phyloP scores from a whole-genome alignment of 1,284 basidiomycete species.

The Schizopora paradoxa region DNA sequence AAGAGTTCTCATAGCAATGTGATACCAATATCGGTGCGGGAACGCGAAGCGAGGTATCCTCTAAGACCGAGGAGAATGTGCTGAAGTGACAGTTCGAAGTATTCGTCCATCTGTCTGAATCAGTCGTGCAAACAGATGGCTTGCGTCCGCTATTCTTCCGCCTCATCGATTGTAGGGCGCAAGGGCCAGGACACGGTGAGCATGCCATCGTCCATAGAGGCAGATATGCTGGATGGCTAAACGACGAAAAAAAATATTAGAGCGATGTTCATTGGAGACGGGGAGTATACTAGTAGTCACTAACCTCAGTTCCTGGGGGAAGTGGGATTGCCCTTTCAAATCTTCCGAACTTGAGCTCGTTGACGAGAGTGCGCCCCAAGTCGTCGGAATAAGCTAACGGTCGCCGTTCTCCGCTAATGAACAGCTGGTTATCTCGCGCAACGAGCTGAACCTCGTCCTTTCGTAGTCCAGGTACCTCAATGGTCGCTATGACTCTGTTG shows the following conservation, averaged over 20 bases:
- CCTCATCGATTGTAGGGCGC: no score
- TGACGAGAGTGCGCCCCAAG: slow-evolving; percentile 9
- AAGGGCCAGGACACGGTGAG: slow-evolving; percentile 14
- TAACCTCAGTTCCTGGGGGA: slow-evolving; percentile 12
- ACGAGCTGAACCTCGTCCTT: slow-evolving; percentile 11
- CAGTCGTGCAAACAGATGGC: no score
- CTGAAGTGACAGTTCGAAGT: no score
- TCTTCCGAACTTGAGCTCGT: slow-evolving; percentile 15
- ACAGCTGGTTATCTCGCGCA: slow-evolving; percentile 10
- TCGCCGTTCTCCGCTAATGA: slow-evolving; percentile 9
- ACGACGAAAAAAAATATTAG: background rate
- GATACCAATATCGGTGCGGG: no score
- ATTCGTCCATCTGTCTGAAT: no score
- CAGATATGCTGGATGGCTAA: slow-evolving; percentile 9
- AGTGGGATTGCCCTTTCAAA: slow-evolving; percentile 12
- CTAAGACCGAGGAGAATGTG: no score
- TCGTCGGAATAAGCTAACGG: slow-evolving; percentile 10
- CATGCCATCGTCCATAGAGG: slow-evolving; percentile 16
- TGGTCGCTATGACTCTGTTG: slow-evolving; percentile 6
- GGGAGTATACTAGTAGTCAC: background rate
- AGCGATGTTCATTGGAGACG: background rate
- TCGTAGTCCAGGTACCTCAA: slow-evolving; percentile 14
- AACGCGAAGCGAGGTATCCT: no score
- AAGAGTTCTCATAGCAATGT: no score
- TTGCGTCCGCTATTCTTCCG: no score